Percentiles rank a stretch among this genome's conserved stretches.
These are phyloP conservation scores for Erythrobasidium hasegawianum DNA, from an alignment of 1,284 basidiomycete species.

Conservation along the genomic window DNA sequence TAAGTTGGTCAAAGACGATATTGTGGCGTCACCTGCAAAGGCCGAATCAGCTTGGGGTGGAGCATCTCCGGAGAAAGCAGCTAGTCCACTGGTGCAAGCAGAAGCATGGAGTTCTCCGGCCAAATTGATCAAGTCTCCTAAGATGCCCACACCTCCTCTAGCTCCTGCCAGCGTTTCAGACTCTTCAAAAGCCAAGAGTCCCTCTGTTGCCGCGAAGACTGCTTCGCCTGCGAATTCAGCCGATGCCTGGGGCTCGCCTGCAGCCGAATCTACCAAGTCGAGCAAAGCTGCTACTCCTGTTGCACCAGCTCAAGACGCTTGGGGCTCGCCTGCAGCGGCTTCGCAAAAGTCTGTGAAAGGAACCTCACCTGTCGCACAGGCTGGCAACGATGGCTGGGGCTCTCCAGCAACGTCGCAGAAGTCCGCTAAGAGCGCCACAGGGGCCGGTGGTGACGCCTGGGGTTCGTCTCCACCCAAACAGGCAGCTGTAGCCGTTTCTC, in stretches of 20 bases:
- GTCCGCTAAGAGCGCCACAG: background rate
- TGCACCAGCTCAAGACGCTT: too few relatives aligned
- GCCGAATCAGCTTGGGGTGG: background rate
- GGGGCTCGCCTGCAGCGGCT: background rate
- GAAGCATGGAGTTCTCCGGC: constrained; percentile 1
- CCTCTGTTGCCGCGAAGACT: too few relatives aligned
- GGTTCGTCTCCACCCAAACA: background rate
- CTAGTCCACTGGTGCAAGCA: too few relatives aligned
- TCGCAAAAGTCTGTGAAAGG: background rate
- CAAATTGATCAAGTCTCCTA: too few relatives aligned
- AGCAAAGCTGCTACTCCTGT: too few relatives aligned
- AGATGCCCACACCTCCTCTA: too few relatives aligned
- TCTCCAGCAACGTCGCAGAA: background rate
- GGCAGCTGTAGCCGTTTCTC: background rate
- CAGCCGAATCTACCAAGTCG: background rate
- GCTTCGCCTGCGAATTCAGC: constrained; percentile 4
- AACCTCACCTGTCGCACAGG: too few relatives aligned
- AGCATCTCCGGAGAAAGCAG: too few relatives aligned
- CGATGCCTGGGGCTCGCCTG: background rate
- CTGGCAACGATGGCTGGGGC: too few relatives aligned
- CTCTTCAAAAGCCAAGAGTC: background rate
- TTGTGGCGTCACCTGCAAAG: background rate
- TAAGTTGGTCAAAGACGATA: background rate
- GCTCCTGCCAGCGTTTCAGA: too few relatives aligned
- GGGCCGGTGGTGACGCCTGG: background rate